phyloP scores from a whole-genome alignment of 73 alveolate genomes.

The Stentor roeselii region DNA sequence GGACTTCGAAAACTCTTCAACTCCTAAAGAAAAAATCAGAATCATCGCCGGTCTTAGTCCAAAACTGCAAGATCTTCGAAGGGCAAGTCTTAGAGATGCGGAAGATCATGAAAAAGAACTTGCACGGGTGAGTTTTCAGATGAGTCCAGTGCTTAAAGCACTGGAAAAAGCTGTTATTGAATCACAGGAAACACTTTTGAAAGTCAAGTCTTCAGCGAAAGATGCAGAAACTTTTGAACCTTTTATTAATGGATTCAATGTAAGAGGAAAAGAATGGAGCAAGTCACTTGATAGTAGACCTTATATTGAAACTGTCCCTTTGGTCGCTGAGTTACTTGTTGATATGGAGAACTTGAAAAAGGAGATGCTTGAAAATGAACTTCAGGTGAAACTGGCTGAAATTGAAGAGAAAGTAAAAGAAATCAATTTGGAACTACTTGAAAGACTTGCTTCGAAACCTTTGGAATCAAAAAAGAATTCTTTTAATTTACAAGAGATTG shows the following conservation, averaged over 20 bases:
- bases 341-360: slow-evolving; percentile 14
- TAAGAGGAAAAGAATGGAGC: not conserved
- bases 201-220: not conserved
- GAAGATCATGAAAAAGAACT: not conserved
- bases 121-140: not conserved
- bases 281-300: not conserved
- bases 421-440: not conserved
- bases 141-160: not conserved
- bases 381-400: not conserved
- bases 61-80: not conserved
- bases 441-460: too few relatives aligned
- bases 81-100: not conserved
- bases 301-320: not conserved
- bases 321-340: not conserved
- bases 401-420: not conserved
- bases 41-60: not conserved
- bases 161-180: not conserved
- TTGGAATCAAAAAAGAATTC: too few relatives aligned
- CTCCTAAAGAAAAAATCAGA: not conserved
- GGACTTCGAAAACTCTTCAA: not conserved
- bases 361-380: not conserved
- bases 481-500: too few relatives aligned
- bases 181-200: not conserved
- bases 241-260: not conserved
- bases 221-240: not conserved